Evolutionary conservation across 1,139 yeast genomes (phyloP).

Genomic region (Nakaseomyces delphensis): DNA sequence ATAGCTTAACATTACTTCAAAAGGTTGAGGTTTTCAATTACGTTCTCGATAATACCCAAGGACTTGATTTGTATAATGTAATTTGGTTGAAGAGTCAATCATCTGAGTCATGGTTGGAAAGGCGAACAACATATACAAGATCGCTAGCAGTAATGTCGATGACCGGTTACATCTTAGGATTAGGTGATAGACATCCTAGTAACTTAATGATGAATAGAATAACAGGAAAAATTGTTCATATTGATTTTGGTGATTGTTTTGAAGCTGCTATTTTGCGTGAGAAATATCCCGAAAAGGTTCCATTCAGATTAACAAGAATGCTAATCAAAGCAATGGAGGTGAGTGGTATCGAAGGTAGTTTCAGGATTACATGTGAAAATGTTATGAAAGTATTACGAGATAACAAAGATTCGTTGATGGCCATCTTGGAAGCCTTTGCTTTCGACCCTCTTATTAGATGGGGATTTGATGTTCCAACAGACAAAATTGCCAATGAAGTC

Average conservation of each 20-base stretch:
- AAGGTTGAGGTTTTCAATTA: slow-evolving; percentile 95
- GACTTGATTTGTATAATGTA: slow-evolving; percentile 92
- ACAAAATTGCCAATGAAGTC: slow-evolving; percentile 64
- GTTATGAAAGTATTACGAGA: slow-evolving; percentile 92
- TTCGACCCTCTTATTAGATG: slow-evolving; percentile 97
- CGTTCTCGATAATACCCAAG: slow-evolving; percentile 90
- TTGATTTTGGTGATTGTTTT: slow-evolving; percentile 98
- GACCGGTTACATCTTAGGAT: slow-evolving; percentile 93
- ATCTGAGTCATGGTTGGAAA: slow-evolving; percentile 95
- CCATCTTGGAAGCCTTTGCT: slow-evolving; percentile 95
- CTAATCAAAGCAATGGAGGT: slow-evolving; percentile 98
- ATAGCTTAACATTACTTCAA: slow-evolving; percentile 74
- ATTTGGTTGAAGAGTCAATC: slow-evolving; percentile 94
- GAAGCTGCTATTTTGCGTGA: slow-evolving; percentile 96
- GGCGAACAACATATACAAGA: slow-evolving; percentile 92
- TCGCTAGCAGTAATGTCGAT: slow-evolving; percentile 97
- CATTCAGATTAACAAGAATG: slow-evolving; percentile 95
- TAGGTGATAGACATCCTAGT: slow-evolving; percentile 97
- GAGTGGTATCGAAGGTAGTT: slow-evolving; percentile 96
- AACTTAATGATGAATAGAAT: slow-evolving; percentile 89
- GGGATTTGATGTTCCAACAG: slow-evolving; percentile 93
- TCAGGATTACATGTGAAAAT: slow-evolving; percentile 92
- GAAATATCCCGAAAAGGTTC: slow-evolving; percentile 96
- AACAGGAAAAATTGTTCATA: slow-evolving; percentile 92
- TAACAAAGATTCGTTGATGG: slow-evolving; percentile 94